Base-by-base conservation (phyloP, 192 early-diverging fungal genomes). In the Backusella australiensis region DNA sequence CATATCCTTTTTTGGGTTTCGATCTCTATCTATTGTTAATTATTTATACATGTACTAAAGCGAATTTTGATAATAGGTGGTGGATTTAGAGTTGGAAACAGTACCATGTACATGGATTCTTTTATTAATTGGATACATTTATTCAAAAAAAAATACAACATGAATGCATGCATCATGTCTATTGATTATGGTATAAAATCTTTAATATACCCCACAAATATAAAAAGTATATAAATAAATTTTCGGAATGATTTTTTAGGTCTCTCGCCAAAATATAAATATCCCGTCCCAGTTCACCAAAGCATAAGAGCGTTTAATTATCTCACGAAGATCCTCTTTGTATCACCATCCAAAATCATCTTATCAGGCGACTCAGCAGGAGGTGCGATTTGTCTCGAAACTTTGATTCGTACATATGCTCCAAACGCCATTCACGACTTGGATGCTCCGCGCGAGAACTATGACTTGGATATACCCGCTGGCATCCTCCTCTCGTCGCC, bases 321-420 rank as follows among this genome's bases (percentile, higher is more conserved):
- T 52, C 36, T 82, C 17, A 39, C 42, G 11, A 53, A 21, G 49
- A 42, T 65, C 11, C 29, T 82, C 8, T 69, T 65, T 56, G 75
- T 82, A 26, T 29, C 77, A 19, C 56, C 67, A 29, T 23, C 35
- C 1, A 82, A 82, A 74, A 70, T 82, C 9, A 75, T 82, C 19
- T 36, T 75, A n/a, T 76, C 74, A 35, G 81, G 81, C 17, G 81
- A 82, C 49, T 82, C 81, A 44, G 65, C 76, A 29, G 81, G 81
- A 12, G 81, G 69, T 69, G 77, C 73, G 4, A 21, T 82, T 15
- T 29, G 41, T 9, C 63, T 82, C 35, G 81, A 82, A 75, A 73
- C 68, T 3, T 63, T 82, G 26, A 74, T 70, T 7, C 69, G 67
- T 3, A 68, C 59, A 0, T 67, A 79, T 46, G 74, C 73, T 21